Percentiles rank a stretch among this genome's conserved stretches.
These are phyloP conservation scores for Suhomyces coccinellae DNA, from an alignment of 1,139 yeast species.

Conservation along the genomic window DNA sequence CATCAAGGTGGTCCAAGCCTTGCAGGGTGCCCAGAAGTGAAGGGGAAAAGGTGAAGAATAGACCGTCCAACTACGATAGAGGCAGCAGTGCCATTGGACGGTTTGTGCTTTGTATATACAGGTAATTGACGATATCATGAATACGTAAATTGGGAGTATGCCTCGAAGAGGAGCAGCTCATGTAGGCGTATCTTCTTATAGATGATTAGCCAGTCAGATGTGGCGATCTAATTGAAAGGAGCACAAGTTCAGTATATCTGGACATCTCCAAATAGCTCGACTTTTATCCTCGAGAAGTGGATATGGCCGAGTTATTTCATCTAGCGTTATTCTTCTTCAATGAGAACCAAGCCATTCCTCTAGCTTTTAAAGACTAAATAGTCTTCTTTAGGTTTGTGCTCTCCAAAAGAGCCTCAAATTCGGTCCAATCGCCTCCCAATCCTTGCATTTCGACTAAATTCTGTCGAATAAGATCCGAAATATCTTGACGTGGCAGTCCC, in stretches of 20 bases:
- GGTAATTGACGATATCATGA: neutral
- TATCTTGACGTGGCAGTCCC: conserved; percentile 5
- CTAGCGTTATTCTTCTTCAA: no score
- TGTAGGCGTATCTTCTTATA: no score
- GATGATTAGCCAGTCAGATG: no score
- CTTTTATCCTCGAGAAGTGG: no score
- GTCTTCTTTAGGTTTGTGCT: neutral
- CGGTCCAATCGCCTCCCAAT: conserved; percentile 1
- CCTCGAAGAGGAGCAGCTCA: neutral
- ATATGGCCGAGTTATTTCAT: no score
- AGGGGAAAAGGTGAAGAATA: neutral
- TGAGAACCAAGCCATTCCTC: no score
- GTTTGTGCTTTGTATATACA: conserved; percentile 1
- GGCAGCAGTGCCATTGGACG: conserved; percentile 1
- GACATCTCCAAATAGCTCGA: no score
- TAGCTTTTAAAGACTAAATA: no score
- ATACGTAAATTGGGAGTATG: neutral
- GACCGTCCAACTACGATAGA: neutral
- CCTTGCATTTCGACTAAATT: conserved; percentile 1
- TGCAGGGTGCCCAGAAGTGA: conserved; percentile 36
- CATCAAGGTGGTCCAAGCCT: conserved; percentile 72
- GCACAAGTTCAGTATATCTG: no score
- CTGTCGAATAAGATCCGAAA: neutral
- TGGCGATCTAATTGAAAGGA: no score
- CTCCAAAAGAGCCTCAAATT: neutral